A percentile compares a stretch with the other conserved stretches of the same genome.
Evolutionary conservation across 148 eudicot genomes (phyloP).

Genomic region (Rhododendron ferrugineum): DNA sequence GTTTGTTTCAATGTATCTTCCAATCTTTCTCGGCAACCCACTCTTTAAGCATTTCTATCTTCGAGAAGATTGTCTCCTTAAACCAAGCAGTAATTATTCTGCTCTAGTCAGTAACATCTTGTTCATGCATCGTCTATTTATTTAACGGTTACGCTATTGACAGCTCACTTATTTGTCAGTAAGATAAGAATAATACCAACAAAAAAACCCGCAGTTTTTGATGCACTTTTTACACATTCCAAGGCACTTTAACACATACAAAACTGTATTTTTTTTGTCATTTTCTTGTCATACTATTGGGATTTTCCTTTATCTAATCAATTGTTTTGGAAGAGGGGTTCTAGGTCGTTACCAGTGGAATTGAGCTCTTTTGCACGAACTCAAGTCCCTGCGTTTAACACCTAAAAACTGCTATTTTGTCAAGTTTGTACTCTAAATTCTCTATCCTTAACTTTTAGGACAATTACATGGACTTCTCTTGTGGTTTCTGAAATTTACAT

Average conservation of each 20-base stretch:
- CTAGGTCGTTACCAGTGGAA: not conserved
- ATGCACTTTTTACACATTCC: too few species aligned
- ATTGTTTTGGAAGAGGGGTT: not conserved
- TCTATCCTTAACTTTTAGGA: not conserved
- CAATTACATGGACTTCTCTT: not conserved
- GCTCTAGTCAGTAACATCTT: not conserved
- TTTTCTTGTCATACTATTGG: too few species aligned
- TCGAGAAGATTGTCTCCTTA: not conserved
- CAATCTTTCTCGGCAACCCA: not conserved
- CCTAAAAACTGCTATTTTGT: not conserved
- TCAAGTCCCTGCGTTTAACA: not conserved
- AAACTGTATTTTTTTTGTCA: not conserved
- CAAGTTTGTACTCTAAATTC: not conserved
- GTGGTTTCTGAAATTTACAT: not conserved
- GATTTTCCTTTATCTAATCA: not conserved
- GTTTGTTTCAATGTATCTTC: slow-evolving; percentile 1
- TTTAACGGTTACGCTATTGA: not conserved
- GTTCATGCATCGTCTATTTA: not conserved
- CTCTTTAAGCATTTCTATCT: not conserved
- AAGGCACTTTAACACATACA: not conserved
- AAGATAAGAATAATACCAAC: too few species aligned
- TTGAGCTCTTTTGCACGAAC: not conserved
- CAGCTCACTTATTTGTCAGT: too few species aligned
- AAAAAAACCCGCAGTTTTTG: too few species aligned
- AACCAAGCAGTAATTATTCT: not conserved